These are phyloP conservation scores for Suhomyces maxii DNA, from an alignment of 1,139 yeast species.

Conservation along the genomic window DNA sequence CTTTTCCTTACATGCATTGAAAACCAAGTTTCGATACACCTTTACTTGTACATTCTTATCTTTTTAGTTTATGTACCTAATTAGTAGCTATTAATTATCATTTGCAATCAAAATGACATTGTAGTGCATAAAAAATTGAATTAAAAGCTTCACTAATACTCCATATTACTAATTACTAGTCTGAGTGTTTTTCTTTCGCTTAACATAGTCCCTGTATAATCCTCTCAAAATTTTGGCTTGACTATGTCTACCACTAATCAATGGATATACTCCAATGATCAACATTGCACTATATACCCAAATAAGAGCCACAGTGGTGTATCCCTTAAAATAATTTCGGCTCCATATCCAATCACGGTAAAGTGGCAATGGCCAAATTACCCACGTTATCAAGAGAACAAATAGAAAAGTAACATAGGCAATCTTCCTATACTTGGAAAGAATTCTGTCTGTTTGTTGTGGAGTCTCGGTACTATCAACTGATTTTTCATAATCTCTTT, in stretches of 20 bases:
- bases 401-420: conserved; percentile 31
- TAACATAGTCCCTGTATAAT: conserved; percentile 12
- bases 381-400: conserved; percentile 35
- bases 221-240: conserved; percentile 24
- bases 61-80: too few species aligned
- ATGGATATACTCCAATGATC: conserved; percentile 38
- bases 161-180: neutral
- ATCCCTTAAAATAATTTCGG: conserved; percentile 41
- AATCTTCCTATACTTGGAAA: conserved; percentile 15
- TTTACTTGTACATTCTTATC: too few species aligned
- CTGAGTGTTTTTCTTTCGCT: neutral
- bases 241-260: conserved; percentile 36
- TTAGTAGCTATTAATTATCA: too few species aligned
- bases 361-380: conserved; percentile 49
- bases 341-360: conserved; percentile 46
- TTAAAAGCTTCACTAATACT: too few species aligned
- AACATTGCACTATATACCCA: conserved; percentile 37
- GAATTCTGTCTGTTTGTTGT: neutral
- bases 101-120: too few species aligned
- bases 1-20: too few species aligned
- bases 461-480: neutral
- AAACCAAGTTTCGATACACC: too few species aligned
- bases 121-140: too few species aligned
- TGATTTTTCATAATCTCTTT: neutral
- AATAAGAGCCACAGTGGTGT: conserved; percentile 37